Conservation (phyloP, 2,329 filamentous ascomycete species). For the Penicillium sp. region DNA sequence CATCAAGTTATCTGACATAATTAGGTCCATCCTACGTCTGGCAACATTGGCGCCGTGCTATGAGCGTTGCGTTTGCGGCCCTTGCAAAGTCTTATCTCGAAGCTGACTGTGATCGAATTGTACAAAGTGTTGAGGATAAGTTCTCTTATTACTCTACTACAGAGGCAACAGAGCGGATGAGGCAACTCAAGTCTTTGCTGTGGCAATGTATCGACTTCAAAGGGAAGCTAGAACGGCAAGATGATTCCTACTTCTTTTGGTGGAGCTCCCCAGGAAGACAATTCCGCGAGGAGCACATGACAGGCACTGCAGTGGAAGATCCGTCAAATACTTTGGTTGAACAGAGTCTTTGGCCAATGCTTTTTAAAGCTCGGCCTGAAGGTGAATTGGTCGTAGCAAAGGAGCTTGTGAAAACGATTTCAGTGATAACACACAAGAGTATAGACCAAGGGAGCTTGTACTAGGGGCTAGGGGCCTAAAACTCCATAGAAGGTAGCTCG, state of each 20-base stretch:
- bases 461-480: too few relatives aligned
- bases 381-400: constrained; percentile 6
- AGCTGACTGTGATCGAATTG: not conserved
- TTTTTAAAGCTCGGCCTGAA: constrained; percentile 5
- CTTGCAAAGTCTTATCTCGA: not conserved
- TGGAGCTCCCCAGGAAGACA: not conserved
- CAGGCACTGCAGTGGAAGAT: not conserved
- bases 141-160: constrained; percentile 1
- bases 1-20: not conserved
- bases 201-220: constrained; percentile 17
- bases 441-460: not conserved
- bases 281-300: constrained; percentile 8
- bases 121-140: not conserved
- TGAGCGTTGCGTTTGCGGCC: constrained; percentile 9
- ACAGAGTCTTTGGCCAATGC: constrained; percentile 11
- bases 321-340: not conserved
- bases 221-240: constrained; percentile 17
- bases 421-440: too few relatives aligned
- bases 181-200: constrained; percentile 7
- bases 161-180: not conserved
- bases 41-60: constrained; percentile 20
- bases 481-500: not conserved
- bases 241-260: constrained; percentile 13
- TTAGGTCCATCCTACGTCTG: constrained; percentile 10
- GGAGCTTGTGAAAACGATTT: constrained; percentile 5